Evolutionary conservation across 2,329 filamentous ascomycete species (phyloP).

Genomic region (Diplodia mutila): DNA sequence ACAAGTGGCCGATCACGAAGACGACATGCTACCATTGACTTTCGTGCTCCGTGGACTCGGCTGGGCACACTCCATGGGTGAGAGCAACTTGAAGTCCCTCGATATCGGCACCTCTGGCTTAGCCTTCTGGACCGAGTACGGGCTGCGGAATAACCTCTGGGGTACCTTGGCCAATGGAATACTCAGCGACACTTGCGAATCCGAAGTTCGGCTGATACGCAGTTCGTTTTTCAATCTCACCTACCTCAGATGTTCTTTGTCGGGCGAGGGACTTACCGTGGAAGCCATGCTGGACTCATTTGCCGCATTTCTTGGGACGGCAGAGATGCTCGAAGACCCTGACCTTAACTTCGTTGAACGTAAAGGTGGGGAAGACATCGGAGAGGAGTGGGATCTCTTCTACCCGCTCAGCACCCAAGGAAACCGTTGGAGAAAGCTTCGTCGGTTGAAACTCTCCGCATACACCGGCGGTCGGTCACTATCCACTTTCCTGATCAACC

Average conservation of each 20-base stretch:
- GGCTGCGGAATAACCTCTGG: neutral
- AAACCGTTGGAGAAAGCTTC: slow-evolving; percentile 12
- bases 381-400: slow-evolving; percentile 11
- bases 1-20: neutral
- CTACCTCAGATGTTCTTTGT: neutral
- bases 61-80: neutral
- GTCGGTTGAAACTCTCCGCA: neutral
- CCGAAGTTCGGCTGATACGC: neutral
- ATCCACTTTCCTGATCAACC: neutral
- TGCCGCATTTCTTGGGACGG: neutral
- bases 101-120: slow-evolving; percentile 11
- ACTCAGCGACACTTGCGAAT: neutral
- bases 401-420: neutral
- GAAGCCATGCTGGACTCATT: neutral
- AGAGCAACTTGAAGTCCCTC: neutral
- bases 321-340: slow-evolving; percentile 4
- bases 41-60: slow-evolving; percentile 17
- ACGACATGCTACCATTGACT: slow-evolving; percentile 1
- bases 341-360: slow-evolving; percentile 7
- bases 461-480: neutral
- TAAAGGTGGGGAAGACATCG: neutral
- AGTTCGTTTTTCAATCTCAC: neutral
- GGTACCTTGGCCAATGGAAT: neutral
- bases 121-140: slow-evolving; percentile 9
- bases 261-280: neutral